Base-by-base conservation (phyloP, 2,329 filamentous ascomycete species). In the Atkinsonella texensis region DNA sequence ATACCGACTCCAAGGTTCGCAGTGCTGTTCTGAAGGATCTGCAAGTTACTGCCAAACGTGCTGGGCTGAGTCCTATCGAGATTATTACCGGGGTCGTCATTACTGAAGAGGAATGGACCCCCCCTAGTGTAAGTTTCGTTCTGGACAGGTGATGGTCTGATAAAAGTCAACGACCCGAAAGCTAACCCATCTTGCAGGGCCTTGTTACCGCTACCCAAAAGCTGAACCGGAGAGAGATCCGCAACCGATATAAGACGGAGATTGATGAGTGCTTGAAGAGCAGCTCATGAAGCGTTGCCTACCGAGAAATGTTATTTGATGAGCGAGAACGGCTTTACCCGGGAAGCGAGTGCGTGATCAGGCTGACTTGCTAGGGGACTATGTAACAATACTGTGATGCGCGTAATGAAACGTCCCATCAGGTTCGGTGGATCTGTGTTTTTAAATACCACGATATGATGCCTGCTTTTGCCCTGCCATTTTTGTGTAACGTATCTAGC, bases 51-150 rank as follows among this genome's bases (percentile, higher is more conserved):
- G 88, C 79, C 17, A 81, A 76, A 69, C 79, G 76, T 59, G 82
- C 80, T 32, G 84, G 85, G 18, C 72, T 94, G 46, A 72, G 74
- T 1, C 74, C 79, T 10, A 83, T 93, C 54, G 88, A 94, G 73
- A 81, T 84, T 56, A 75, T 95, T 41, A 77, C 81, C 32, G 87
- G 84, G 48, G 83, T 91, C 18, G 85, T 91, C 28, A 67, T 95
- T 52, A 81, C 84, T 0, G 86, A 91, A 57, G 88, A 91, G 63
- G 89, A 94, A 68, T 95, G 89, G 89, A 91, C 85, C 51, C 86
- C 89, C 50, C 77, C 82, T 53, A 93, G 83, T 64, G 87, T 91
- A 73, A 83, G 86, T 78, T 53, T 11, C 31, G 53, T 49, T 56
- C 5, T 40, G 12, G 15, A 17, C 9, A 9, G 17, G 13, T 18